A percentile compares a stretch with the other conserved stretches of the same genome.
These are phyloP conservation scores for Astraeus odoratus DNA, from an alignment of 768 basidiomycete species.

Conservation along the genomic window DNA sequence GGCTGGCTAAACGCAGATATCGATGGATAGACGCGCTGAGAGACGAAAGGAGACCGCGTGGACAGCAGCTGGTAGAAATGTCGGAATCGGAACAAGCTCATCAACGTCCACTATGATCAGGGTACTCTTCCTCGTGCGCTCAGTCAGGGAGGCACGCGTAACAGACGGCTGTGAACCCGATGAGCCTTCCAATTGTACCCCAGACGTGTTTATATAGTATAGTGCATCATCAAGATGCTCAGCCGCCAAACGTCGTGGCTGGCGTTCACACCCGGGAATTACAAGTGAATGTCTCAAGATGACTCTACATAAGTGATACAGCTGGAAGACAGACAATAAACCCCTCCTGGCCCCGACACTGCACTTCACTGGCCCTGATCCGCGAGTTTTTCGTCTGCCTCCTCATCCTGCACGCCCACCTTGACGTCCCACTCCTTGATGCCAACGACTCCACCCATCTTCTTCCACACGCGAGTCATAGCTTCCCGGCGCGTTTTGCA, in stretches of 20 bases:
- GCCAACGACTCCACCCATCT: constrained; percentile 63
- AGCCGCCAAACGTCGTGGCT: too few species aligned
- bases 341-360: too few species aligned
- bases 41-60: constrained; percentile 1
- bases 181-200: too few species aligned
- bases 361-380: neutral
- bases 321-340: too few species aligned
- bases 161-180: too few species aligned
- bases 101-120: neutral
- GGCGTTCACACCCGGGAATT: too few species aligned
- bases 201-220: too few species aligned
- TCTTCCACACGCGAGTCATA: constrained; percentile 58
- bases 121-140: too few species aligned
- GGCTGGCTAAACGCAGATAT: constrained; percentile 4
- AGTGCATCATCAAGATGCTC: too few species aligned
- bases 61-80: constrained; percentile 8
- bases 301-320: too few species aligned
- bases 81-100: neutral
- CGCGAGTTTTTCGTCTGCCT: neutral
- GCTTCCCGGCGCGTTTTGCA: constrained; percentile 42
- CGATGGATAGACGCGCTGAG: constrained; percentile 11
- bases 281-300: too few species aligned
- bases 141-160: too few species aligned
- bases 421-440: constrained; percentile 80
- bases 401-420: constrained; percentile 16